A percentile compares a stretch with the other conserved stretches of the same genome.
Conservation (phyloP, 176 grass and related monocot species). For the Cenchrus fungigraminus region DNA sequence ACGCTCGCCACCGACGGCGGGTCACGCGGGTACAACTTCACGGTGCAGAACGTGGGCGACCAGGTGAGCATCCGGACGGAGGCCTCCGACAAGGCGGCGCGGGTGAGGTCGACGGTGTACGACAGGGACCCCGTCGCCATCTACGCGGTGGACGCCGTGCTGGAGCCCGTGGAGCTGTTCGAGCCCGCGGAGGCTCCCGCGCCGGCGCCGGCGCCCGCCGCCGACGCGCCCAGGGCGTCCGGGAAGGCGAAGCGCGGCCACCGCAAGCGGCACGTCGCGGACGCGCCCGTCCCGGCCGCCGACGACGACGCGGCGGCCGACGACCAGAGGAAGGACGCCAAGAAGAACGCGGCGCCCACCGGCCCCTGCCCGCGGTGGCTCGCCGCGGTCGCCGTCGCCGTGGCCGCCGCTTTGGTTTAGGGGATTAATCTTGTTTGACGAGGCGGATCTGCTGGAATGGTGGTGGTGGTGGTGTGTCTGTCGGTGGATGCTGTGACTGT, state of each 20-base stretch:
- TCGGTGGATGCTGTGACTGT: conserved; percentile 2
- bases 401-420: conserved; percentile 38
- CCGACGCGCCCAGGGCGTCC: conserved; percentile 53
- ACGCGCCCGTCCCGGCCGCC: conserved; percentile 52
- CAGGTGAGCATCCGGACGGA: conserved; percentile 64
- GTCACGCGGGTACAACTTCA: conserved; percentile 78
- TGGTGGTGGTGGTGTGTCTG: conserved; percentile 21
- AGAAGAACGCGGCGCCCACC: conserved; percentile 42
- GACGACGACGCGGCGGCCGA: conserved; percentile 46
- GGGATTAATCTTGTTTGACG: not conserved
- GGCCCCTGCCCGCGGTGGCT: conserved; percentile 31
- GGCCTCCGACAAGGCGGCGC: conserved; percentile 42
- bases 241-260: conserved; percentile 27
- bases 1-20: conserved; percentile 84
- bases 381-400: conserved; percentile 13
- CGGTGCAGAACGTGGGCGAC: conserved; percentile 78
- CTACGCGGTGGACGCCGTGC: conserved; percentile 62
- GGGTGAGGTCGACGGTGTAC: conserved; percentile 51
- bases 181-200: conserved; percentile 44
- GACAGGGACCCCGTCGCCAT: conserved; percentile 75
- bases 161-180: conserved; percentile 80
- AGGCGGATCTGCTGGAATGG: conserved; percentile 26
- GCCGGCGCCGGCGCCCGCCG: conserved; percentile 39
- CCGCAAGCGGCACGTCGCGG: conserved; percentile 44
- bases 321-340: conserved; percentile 59